Evolutionary conservation across 345 rosid genomes (phyloP).

Genomic region (Carallia brachiata): DNA sequence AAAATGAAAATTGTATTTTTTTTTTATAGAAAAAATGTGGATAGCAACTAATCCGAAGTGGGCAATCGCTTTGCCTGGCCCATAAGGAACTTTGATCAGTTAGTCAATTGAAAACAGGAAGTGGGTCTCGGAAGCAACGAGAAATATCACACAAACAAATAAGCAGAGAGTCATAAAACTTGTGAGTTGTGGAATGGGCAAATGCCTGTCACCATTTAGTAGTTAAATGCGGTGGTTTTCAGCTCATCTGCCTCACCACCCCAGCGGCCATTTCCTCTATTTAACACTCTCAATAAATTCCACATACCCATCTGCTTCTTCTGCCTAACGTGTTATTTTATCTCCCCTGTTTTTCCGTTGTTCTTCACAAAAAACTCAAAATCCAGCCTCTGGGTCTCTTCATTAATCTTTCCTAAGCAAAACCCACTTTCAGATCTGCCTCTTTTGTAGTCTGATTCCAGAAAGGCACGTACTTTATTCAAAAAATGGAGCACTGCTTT

Average conservation of each 20-base stretch:
- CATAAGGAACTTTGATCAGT: too few species aligned
- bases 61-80: too few species aligned
- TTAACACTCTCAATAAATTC: constrained; percentile 1
- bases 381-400: neutral
- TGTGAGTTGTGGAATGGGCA: neutral
- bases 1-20: too few species aligned
- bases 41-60: too few species aligned
- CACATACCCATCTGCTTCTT: neutral
- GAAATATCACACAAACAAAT: too few species aligned
- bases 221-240: constrained; percentile 59
- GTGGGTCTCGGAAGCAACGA: too few species aligned
- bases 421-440: constrained; percentile 21
- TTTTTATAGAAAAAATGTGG: too few species aligned
- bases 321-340: neutral
- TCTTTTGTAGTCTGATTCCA: neutral
- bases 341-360: neutral
- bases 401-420: constrained; percentile 2
- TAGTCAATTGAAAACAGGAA: too few species aligned
- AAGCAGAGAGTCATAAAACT: neutral
- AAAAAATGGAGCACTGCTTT: constrained; percentile 53
- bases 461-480: neutral
- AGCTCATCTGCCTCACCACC: constrained; percentile 59
- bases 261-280: constrained; percentile 16
- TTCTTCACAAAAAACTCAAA: neutral
- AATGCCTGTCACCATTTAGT: constrained; percentile 7